These are phyloP conservation scores for Linnemannia zychae DNA, from an alignment of 192 early-diverging fungal genomes.

Conservation along the genomic window DNA sequence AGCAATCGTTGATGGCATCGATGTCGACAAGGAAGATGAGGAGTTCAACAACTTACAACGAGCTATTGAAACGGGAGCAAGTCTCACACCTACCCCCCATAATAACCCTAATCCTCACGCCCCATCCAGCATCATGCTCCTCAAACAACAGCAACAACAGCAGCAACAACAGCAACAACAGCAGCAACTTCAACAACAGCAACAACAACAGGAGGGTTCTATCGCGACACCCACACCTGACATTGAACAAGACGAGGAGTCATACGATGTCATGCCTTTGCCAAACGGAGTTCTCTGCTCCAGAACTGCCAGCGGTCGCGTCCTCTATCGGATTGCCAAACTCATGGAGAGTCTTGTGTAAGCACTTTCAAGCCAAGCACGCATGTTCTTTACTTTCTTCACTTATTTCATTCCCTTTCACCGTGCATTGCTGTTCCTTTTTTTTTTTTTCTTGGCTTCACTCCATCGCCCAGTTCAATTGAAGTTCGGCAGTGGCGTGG, in stretches of 20 bases:
- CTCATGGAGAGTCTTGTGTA: slow-evolving; percentile 45
- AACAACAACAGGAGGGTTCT: neutral
- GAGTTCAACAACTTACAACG: slow-evolving; percentile 27
- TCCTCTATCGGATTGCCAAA: slow-evolving; percentile 42
- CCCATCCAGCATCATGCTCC: neutral
- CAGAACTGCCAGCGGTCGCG: slow-evolving; percentile 36
- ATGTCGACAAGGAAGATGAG: slow-evolving; percentile 46
- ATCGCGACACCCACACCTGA: neutral
- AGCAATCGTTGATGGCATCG: slow-evolving; percentile 32
- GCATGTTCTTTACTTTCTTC: too few relatives aligned
- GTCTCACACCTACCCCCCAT: neutral
- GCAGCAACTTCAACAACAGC: neutral
- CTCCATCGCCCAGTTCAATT: neutral
- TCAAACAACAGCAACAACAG: neutral
- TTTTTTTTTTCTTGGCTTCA: slow-evolving; percentile 10
- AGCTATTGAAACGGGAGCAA: neutral
- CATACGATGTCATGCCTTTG: slow-evolving; percentile 38
- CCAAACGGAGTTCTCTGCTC: slow-evolving; percentile 49
- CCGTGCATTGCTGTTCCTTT: neutral
- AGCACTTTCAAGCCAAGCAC: neutral
- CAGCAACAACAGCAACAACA: neutral
- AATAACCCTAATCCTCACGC: slow-evolving; percentile 5
- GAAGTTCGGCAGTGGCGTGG: neutral
- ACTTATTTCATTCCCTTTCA: neutral
- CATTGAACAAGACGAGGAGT: slow-evolving; percentile 10